Percentiles rank a stretch among this genome's conserved stretches.
phyloP scores from a whole-genome alignment of 352 stramenopile genomes.

The Globisporangium canariense region DNA sequence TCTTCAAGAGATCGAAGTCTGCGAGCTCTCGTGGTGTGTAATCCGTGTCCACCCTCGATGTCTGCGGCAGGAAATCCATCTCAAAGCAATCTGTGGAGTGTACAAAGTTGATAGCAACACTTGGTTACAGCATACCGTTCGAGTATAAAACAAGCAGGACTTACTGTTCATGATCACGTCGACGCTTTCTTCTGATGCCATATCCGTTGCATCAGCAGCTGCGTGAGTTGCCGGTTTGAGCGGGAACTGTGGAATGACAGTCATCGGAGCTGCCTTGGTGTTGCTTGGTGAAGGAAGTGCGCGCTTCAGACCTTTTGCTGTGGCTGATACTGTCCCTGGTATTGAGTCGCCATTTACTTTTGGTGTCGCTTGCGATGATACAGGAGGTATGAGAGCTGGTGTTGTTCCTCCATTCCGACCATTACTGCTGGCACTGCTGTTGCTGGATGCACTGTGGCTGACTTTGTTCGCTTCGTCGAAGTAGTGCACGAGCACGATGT shows the following conservation, averaged over 20 bases:
- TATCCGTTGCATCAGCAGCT: background rate
- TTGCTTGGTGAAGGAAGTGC: constrained; percentile 20
- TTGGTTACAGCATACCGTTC: background rate
- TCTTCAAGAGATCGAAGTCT: constrained; percentile 17
- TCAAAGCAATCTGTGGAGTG: constrained; percentile 48
- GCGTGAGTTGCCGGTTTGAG: constrained; percentile 12
- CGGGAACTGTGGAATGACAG: constrained; percentile 6
- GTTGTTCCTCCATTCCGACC: background rate
- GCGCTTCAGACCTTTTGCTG: constrained; percentile 35
- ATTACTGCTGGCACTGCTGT: background rate
- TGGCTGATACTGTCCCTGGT: background rate
- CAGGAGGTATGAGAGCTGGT: background rate
- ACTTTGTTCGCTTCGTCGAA: constrained; percentile 76
- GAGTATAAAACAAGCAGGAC: background rate
- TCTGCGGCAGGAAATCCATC: constrained; percentile 37
- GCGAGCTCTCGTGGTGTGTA: background rate
- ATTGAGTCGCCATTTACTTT: background rate
- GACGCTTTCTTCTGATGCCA: constrained; percentile 28
- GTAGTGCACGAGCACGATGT: constrained; percentile 85
- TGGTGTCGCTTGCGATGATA: background rate
- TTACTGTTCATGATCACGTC: constrained; percentile 60
- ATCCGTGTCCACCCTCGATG: background rate
- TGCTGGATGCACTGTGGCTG: background rate
- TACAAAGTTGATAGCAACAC: background rate
- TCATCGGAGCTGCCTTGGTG: background rate